Base-by-base conservation (phyloP, 768 basidiomycete genomes). In the Naganishia onofrii region DNA sequence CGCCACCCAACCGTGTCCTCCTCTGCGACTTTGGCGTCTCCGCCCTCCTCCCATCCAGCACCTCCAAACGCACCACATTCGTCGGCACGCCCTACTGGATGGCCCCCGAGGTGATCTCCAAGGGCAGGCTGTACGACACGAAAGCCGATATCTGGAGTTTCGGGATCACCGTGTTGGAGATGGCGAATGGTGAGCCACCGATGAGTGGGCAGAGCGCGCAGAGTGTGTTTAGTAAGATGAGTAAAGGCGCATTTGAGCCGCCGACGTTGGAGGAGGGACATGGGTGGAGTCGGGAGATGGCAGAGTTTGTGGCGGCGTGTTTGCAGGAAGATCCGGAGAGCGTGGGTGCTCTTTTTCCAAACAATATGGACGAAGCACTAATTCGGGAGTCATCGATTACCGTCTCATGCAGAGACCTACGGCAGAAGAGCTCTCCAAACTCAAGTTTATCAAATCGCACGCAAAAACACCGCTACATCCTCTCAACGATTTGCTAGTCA, bases 11-110 rank as follows among this genome's bases (percentile, higher is more conserved):
- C 17, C 92, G 92, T 76, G 91, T 98, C 76, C 88, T 96, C 84
- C 89, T 99, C 31, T 95, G 93, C 79, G 96, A 99, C 82, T 99
- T 99, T 80, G 96, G 96, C 32, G 96, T 99, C 56, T 96, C 95
- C 4, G 96, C 94, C 2, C 86, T 96, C 44, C 86, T 97, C 66
- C 77, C 74, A n/a, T 81, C 81, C 21, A 85, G 88, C 2, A 88
- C 89, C 13, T 92, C 92, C 80, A 98, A 98, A 80, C 88, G 96
- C 28, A 93, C 94, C 65, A 99, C 96, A 0, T 87, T 98, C 76
- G 92, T 94, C 71, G 96, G 96, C 1, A 98, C 96, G 1, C 95
- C 94, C 0, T 92, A 96, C 79, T 98, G 95, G 95, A 99, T 99
- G 96, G 96, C 96, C 0, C 96, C 96, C 0, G 96, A 99, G 81